Evolutionary conservation across 257 asterid species (phyloP), one percentile per base, ranked within the genome.

Genomic region (Rauvolfia tetraphylla): DNA sequence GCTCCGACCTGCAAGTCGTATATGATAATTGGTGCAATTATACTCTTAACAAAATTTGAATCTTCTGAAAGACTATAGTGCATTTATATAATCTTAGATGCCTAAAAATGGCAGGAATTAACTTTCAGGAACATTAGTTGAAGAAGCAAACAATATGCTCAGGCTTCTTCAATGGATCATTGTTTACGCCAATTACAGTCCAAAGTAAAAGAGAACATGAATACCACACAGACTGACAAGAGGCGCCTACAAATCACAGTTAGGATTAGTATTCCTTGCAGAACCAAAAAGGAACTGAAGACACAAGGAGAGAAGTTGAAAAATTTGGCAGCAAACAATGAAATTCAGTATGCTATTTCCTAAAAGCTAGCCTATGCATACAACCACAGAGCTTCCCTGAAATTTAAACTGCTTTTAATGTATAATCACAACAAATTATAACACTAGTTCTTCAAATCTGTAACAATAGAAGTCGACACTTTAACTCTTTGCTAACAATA

Each of bases 1-100:
- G 98, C 98, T 83, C 98, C 98, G 53, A 88, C 96, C 99, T 95
- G 86, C 82, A 82, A 79, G 46, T 23, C 34, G 59, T 53, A 20
- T 61, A 66, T 22, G 10, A 66, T 34, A 18, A 71, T 71, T 70
- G 10, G 34, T 0, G 33, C 11, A 36, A 34, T 25, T 13, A 51
- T 41, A 13, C 7, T 72, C 11, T 20, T 61, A 51, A 25, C 14
- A 72, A 29, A 46, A 49, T 15, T 13, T 13, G 39, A 72, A 62
- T 36, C 7, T 48, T 20, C 42, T 44, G 48, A 18, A 36, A 39
- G 9, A 39, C 8, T 31, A 17, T 63, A 38, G 33, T 4, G n/a
- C 7, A 7, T 7, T 22, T n/a, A 69, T 27, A 41, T 41, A 42
- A 57, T 18, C 9, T 31, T 5, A 25, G 61, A 34, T 25, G 33